Evolutionary conservation across 164 flowering plant species (phyloP).

Genomic region (Annona cherimola): DNA sequence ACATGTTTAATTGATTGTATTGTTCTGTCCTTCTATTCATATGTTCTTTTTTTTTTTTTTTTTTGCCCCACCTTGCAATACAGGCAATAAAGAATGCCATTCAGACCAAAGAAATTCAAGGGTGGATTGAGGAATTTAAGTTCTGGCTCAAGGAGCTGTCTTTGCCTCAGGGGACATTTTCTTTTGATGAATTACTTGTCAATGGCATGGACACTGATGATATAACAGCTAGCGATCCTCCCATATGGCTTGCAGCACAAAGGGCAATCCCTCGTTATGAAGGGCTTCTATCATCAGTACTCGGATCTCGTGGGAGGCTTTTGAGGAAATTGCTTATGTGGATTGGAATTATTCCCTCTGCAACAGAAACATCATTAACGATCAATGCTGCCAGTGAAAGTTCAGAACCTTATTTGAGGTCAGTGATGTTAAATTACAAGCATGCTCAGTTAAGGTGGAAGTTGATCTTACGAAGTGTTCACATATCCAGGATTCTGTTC

Average conservation of each 20-base stretch:
- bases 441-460: neutral
- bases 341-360: conserved; percentile 60
- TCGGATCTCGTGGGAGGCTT: conserved; percentile 84
- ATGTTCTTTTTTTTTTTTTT: conserved; percentile 4
- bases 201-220: conserved; percentile 32
- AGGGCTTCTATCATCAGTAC: conserved; percentile 58
- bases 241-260: conserved; percentile 92
- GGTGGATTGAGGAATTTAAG: conserved; percentile 39
- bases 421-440: conserved; percentile 1
- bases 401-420: conserved; percentile 66
- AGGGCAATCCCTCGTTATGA: conserved; percentile 84
- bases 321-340: conserved; percentile 61
- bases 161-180: conserved; percentile 26
- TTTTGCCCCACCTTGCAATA: neutral
- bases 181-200: conserved; percentile 24
- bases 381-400: conserved; percentile 28
- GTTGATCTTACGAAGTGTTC: too few species aligned
- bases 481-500: neutral
- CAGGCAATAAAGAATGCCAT: conserved; percentile 48
- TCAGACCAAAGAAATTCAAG: conserved; percentile 35
- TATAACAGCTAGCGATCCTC: conserved; percentile 49
- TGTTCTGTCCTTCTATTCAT: neutral
- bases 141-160: conserved; percentile 52
- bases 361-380: conserved; percentile 40
- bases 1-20: neutral